Evolutionary conservation across 75 land plant species (phyloP).

Genomic region (Cunninghamia lanceolata): DNA sequence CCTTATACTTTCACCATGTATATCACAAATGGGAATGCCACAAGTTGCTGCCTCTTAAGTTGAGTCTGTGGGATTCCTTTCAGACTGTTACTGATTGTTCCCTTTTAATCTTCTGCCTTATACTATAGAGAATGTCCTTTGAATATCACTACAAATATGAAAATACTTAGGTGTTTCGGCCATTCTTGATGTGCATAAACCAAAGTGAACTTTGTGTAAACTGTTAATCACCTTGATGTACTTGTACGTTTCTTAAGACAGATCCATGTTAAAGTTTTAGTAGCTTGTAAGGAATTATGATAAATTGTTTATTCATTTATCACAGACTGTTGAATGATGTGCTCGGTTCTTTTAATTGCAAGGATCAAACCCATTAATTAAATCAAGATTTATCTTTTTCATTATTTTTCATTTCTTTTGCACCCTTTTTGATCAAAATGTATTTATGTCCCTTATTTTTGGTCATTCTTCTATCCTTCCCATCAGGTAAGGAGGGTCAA

Average conservation of each 20-base stretch:
- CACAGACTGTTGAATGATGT: not conserved
- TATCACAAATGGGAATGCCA: not conserved
- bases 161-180: not conserved
- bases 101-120: not conserved
- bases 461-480: not conserved
- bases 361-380: not conserved
- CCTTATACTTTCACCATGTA: not conserved
- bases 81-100: not conserved
- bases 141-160: not conserved
- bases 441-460: not conserved
- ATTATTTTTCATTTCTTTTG: not conserved
- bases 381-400: not conserved
- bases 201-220: not conserved
- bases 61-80: not conserved
- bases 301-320: not conserved
- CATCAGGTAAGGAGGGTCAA: not conserved
- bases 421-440: not conserved
- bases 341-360: not conserved
- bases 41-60: not conserved
- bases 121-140: not conserved
- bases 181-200: not conserved
- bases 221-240: too few relatives aligned
- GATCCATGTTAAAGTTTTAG: not conserved
- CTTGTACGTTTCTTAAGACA: not conserved
- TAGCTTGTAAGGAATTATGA: not conserved